Conservation (phyloP, 169 alveolate species). For the Miamiensis avidus region DNA sequence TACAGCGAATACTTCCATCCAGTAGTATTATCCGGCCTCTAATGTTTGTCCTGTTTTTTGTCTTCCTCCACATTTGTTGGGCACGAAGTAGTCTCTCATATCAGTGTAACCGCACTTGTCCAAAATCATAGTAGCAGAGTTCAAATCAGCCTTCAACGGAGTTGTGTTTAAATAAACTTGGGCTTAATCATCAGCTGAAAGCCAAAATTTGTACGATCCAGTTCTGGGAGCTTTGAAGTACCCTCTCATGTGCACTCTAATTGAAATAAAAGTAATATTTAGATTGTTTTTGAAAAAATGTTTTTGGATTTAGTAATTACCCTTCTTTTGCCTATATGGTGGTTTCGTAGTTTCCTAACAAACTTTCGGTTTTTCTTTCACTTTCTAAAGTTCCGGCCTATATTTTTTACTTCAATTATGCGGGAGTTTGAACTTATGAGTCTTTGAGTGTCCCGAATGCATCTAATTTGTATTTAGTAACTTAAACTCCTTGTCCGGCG, state of each 20-base stretch:
- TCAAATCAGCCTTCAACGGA: too few species aligned
- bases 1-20: constrained; percentile 8
- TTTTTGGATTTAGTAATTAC: too few species aligned
- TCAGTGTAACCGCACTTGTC: background rate
- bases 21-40: constrained; percentile 13
- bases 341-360: background rate
- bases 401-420: too few species aligned
- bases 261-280: too few species aligned
- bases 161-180: constrained; percentile 5
- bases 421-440: too few species aligned
- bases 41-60: background rate
- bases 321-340: background rate
- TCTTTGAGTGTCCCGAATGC: background rate
- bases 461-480: background rate
- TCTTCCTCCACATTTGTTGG: background rate
- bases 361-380: background rate
- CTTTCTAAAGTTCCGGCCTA: background rate
- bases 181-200: constrained; percentile 30
- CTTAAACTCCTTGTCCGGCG: background rate
- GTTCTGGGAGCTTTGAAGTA: constrained; percentile 30
- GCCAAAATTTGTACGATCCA: constrained; percentile 22
- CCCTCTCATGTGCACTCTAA: constrained; percentile 4
- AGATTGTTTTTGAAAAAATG: too few species aligned
- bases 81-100: constrained; percentile 16
- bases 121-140: background rate